A percentile compares a stretch with the other conserved stretches of the same genome.
Conservation (phyloP, 257 asterid species). For the Solanum lycopersicoides region DNA sequence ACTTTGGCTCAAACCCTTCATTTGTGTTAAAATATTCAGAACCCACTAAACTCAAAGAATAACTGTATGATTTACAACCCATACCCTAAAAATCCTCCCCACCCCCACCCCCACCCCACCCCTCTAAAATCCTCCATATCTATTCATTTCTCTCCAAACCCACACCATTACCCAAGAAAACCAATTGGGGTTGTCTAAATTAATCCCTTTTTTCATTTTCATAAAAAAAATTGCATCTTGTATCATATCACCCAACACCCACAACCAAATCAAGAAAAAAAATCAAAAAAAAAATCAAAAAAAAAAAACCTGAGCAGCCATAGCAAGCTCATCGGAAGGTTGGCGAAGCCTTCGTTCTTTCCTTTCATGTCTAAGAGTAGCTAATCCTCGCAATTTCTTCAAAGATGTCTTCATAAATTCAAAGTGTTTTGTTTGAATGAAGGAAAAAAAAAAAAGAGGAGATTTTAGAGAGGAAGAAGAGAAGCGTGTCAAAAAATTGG, state of each 20-base stretch:
- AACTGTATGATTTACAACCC: neutral
- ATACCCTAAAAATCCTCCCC: neutral
- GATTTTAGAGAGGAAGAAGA: neutral
- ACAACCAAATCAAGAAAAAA: neutral
- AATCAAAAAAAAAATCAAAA: too few species aligned
- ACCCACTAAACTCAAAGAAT: neutral
- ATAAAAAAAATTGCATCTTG: neutral
- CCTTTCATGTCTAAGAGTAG: constrained; percentile 45
- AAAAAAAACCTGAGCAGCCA: constrained; percentile 69
- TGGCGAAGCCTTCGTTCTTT: constrained; percentile 42
- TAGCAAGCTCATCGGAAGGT: constrained; percentile 53
- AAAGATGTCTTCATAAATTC: constrained; percentile 54
- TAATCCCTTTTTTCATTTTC: too few species aligned
- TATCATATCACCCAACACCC: neutral
- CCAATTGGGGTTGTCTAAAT: neutral
- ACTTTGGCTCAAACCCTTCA: neutral
- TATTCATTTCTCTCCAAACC: neutral
- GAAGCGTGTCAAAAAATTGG: neutral
- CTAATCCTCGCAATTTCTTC: constrained; percentile 71
- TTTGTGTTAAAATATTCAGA: neutral
- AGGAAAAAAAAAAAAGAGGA: neutral
- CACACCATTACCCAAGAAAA: neutral
- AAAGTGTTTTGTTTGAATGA: neutral
- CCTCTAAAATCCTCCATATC: neutral
- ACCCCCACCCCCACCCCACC: neutral